Evolutionary conservation across 768 basidiomycete species (phyloP).

Genomic region (Termitomyces sp.): DNA sequence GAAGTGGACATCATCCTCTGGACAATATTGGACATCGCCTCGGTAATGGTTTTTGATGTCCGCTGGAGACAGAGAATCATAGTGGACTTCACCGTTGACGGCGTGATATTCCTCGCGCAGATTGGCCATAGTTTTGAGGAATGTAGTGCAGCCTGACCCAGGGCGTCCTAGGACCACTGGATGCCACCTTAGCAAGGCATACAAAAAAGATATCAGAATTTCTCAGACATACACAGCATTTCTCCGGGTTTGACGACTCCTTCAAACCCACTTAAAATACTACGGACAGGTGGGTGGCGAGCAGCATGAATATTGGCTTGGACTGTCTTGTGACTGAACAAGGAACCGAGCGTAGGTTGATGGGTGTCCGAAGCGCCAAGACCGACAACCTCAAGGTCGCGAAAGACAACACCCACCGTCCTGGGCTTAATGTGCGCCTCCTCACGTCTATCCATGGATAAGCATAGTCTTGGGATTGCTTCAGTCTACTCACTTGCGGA

Average conservation of each 20-base stretch:
- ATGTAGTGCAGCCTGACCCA: constrained; percentile 81
- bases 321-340: constrained; percentile 40
- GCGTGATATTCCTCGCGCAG: constrained; percentile 61
- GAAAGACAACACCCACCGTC: constrained; percentile 46
- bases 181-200: background rate
- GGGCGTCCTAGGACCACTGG: constrained; percentile 82
- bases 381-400: constrained; percentile 49
- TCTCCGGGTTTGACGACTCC: constrained; percentile 64
- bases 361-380: constrained; percentile 35
- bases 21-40: constrained; percentile 77
- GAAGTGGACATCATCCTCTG: constrained; percentile 84
- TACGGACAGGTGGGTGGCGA: constrained; percentile 59
- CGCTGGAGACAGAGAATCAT: constrained; percentile 66
- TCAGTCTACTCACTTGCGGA: constrained; percentile 17
- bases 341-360: constrained; percentile 48
- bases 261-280: constrained; percentile 58
- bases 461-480: background rate
- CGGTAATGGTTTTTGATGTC: constrained; percentile 62
- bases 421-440: constrained; percentile 19
- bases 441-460: constrained; percentile 6
- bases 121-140: constrained; percentile 81
- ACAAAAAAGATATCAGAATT: background rate
- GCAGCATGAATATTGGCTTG: constrained; percentile 31
- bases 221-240: constrained; percentile 60
- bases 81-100: constrained; percentile 69